Percentiles rank a stretch among this genome's conserved stretches.
Conservation (phyloP, 2,329 filamentous ascomycete genomes). For the Ophiostoma quercus region DNA sequence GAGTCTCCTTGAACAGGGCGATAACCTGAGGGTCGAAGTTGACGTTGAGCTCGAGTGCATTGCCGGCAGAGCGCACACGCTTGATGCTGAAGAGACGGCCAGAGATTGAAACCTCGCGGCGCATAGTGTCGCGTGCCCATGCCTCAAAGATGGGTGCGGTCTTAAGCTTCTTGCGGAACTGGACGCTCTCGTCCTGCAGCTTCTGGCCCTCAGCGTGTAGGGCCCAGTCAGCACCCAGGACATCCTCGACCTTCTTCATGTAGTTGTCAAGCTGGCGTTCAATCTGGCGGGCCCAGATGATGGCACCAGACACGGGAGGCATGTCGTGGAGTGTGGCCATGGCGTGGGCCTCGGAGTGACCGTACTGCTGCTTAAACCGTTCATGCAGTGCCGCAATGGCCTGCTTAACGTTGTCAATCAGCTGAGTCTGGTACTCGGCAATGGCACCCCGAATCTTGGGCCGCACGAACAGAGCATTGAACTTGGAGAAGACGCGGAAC, state of each 20-base stretch:
- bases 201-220: conserved; percentile 93
- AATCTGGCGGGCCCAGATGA: conserved; percentile 96
- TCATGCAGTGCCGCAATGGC: conserved; percentile 92
- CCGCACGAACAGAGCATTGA: conserved; percentile 96
- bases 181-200: conserved; percentile 79
- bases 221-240: conserved; percentile 90
- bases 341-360: conserved; percentile 92
- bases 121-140: conserved; percentile 85
- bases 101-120: conserved; percentile 83
- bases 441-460: conserved; percentile 99
- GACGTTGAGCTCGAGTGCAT: conserved; percentile 79
- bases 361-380: conserved; percentile 98
- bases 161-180: conserved; percentile 95
- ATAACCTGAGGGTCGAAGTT: conserved; percentile 98
- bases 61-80: conserved; percentile 83
- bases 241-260: conserved; percentile 98
- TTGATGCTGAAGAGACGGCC: conserved; percentile 87
- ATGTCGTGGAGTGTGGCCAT: conserved; percentile 97
- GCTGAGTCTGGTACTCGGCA: conserved; percentile 93
- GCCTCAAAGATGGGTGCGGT: conserved; percentile 91
- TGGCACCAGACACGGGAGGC: conserved; percentile 90
- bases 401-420: conserved; percentile 96
- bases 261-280: conserved; percentile 92
- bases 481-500: conserved; percentile 99
- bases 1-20: conserved; percentile 95